These are phyloP conservation scores for Aspergillus bertholletiae DNA, from an alignment of 495 filamentous ascomycete species.

Conservation along the genomic window DNA sequence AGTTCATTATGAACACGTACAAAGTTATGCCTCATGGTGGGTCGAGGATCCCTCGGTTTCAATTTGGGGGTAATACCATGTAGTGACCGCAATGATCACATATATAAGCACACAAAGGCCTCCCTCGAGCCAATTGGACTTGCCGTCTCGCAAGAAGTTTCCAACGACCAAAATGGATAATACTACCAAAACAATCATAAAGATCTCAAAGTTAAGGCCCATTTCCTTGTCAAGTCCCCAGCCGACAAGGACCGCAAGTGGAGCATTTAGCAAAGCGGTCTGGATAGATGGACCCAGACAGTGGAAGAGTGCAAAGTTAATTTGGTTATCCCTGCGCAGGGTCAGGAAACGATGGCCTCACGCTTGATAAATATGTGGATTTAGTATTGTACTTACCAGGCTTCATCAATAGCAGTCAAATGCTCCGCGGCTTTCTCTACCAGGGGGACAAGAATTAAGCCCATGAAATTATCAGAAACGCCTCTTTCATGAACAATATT, in stretches of 20 bases:
- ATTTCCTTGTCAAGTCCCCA: constrained; percentile 73
- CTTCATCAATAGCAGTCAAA: constrained; percentile 85
- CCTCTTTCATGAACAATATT: constrained; percentile 59
- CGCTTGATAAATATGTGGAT: background rate
- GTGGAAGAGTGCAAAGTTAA: constrained; percentile 87
- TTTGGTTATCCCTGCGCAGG: constrained; percentile 42
- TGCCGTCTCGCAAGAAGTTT: constrained; percentile 75
- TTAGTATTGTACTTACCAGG: constrained; percentile 54
- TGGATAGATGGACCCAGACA: constrained; percentile 86
- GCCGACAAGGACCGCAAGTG: constrained; percentile 77
- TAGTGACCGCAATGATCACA: constrained; percentile 51
- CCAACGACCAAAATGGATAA: constrained; percentile 83
- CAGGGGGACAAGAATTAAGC: constrained; percentile 68
- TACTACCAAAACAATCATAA: constrained; percentile 84
- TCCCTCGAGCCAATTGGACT: constrained; percentile 79
- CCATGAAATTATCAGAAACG: constrained; percentile 77
- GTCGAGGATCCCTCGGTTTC: constrained; percentile 3
- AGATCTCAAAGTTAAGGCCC: constrained; percentile 82
- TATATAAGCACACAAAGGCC: constrained; percentile 64
- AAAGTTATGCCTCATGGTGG: background rate
- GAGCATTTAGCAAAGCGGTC: constrained; percentile 85
- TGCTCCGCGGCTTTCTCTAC: constrained; percentile 94
- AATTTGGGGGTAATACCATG: constrained; percentile 48
- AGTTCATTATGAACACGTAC: background rate
- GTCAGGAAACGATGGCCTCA: background rate